phyloP scores from a whole-genome alignment of 139 green algal species.

The Micractinium sp. region DNA sequence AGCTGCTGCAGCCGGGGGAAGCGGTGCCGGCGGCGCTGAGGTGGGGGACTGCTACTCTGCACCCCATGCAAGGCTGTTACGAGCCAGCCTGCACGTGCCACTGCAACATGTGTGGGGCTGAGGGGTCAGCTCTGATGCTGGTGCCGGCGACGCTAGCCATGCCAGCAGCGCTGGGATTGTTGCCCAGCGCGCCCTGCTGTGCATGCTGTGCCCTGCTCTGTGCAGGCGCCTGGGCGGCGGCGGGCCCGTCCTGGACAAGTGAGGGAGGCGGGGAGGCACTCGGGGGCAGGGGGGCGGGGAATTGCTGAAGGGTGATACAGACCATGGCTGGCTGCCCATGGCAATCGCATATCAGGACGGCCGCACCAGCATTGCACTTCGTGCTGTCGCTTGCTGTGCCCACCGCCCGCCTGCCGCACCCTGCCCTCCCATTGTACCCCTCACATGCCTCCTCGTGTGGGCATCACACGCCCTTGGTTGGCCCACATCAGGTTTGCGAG shows the following conservation, averaged over 20 bases:
- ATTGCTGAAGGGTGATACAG: too few relatives aligned
- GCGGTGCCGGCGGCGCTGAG: slow-evolving; percentile 52
- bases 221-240: slow-evolving; percentile 25
- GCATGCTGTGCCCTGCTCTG: background rate
- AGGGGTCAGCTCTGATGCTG: background rate
- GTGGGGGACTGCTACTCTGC: slow-evolving; percentile 26
- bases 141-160: background rate
- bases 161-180: background rate
- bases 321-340: too few relatives aligned
- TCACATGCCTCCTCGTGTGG: too few relatives aligned
- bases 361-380: too few relatives aligned
- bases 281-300: too few relatives aligned
- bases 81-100: too few relatives aligned
- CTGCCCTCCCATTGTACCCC: too few relatives aligned
- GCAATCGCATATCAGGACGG: too few relatives aligned
- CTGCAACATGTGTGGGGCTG: too few relatives aligned
- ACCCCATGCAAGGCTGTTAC: background rate
- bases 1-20: slow-evolving; percentile 58
- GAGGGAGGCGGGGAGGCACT: background rate
- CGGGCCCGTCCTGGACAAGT: slow-evolving; percentile 11
- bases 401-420: too few relatives aligned
- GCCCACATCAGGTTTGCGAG: slow-evolving; percentile 33
- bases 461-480: too few relatives aligned
- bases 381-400: too few relatives aligned
- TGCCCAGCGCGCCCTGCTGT: background rate